Conservation (phyloP, 116 monocot species). For the Trichopus zeylanicus region DNA sequence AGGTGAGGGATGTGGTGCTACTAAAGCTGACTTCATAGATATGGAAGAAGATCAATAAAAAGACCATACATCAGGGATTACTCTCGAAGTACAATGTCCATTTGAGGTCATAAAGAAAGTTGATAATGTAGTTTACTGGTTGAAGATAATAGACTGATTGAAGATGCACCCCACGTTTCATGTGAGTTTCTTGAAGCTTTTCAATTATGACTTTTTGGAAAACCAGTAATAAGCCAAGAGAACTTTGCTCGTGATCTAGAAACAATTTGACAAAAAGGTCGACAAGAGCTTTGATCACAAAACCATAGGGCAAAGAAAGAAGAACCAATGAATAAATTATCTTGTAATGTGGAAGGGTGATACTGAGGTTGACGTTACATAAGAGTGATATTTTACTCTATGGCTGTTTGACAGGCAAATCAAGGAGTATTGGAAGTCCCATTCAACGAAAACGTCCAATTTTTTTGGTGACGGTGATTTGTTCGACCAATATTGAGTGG, state of each 20-base stretch:
- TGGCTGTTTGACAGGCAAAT: neutral
- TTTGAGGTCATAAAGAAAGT: neutral
- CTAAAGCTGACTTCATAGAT: neutral
- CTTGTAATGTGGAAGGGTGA: neutral
- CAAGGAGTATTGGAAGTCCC: no score
- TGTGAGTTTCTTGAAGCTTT: neutral
- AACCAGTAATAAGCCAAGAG: neutral
- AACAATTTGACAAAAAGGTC: neutral
- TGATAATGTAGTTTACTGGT: neutral
- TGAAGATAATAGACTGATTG: neutral
- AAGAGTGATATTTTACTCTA: neutral
- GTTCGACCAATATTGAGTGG: no score
- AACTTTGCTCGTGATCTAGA: neutral
- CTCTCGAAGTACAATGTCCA: neutral
- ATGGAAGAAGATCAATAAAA: neutral
- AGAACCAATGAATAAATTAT: neutral
- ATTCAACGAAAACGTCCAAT: neutral
- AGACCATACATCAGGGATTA: neutral
- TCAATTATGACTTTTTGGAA: neutral
- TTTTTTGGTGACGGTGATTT: no score
- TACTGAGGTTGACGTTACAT: neutral
- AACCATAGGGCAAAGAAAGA: neutral
- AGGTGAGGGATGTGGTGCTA: neutral
- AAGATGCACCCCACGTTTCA: neutral
- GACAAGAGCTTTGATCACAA: neutral